Base-by-base conservation (phyloP, 805 yeast species). In the Schizosaccharomyces cryophilus region DNA sequence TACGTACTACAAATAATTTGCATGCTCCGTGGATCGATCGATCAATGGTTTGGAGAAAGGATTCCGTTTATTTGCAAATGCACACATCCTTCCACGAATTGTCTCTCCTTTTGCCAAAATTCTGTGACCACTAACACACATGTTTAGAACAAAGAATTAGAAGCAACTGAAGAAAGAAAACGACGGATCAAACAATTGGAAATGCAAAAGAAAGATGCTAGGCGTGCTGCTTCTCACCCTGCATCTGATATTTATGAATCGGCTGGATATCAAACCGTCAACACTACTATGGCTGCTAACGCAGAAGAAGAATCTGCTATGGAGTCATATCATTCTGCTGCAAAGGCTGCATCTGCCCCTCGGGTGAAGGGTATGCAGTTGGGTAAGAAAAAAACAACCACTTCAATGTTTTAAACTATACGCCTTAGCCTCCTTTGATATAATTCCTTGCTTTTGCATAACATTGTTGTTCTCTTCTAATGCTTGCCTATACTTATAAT, bases 121-220 rank as follows among this genome's bases (percentile, higher is more conserved):
- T 7, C 13, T 35, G 13, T 11, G 40, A 35, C 15, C 17, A 15
- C 40, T 35, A 35, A 35, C 40, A 35, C 51, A 11, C 13, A 19
- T 29, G 21, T 51, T 29, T 29, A 89, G 72, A 93, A 93, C 76
- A 93, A 93, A 74, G 98, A 93, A 74, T 75, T 86, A 68, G 98
- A 90, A 73, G 98, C 98, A 51, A 83, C 87, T 61, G 98, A 93
- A 73, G 96, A 90, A 73, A 84, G 97, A 73, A 90, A 90, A 74
- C 85, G 94, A 73, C 83, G 87, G 70, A 96, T 97, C 60, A 87
- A 85, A 71, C 94, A 87, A 70, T 71, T 74, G 61, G 78, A 74
- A 61, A 77, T 80, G 69, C 80, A 79, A 67, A 74, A 81, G 73
- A 82, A 79, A 64, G 75, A 71, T 65, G 67, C 72, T n/a, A 64